A percentile compares a stretch with the other conserved stretches of the same genome.
These are phyloP conservation scores for Thalassia testudinum DNA, from an alignment of 116 monocot genomes.

Conservation along the genomic window DNA sequence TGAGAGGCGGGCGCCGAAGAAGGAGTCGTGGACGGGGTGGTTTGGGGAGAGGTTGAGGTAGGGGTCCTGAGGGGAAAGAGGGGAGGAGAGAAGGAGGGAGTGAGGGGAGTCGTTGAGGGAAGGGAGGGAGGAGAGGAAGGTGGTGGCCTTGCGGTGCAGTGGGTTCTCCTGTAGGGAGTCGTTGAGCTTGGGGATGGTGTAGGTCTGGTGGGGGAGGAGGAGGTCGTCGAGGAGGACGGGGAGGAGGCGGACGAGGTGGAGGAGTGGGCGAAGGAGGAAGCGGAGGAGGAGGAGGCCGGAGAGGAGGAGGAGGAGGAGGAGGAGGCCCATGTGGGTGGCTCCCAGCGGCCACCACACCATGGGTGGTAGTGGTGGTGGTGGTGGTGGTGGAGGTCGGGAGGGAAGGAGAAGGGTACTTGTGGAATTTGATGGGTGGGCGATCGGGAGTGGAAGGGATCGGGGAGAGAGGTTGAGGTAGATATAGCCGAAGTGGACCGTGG, in stretches of 20 bases:
- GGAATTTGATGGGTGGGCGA: no score
- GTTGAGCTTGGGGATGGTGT: conserved; percentile 36
- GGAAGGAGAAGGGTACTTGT: no score
- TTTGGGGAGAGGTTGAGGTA: conserved; percentile 14
- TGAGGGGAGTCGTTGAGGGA: conserved; percentile 61
- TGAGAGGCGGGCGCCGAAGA: conserved; percentile 31
- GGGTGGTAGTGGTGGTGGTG: no score
- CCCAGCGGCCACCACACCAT: no score
- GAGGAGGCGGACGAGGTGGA: conserved; percentile 10
- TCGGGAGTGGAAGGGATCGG: no score
- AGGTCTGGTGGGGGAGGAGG: conserved; percentile 43
- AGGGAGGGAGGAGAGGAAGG: conserved; percentile 58
- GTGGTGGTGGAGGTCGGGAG: no score
- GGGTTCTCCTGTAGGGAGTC: conserved; percentile 43
- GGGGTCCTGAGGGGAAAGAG: conserved; percentile 13
- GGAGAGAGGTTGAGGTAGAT: no score
- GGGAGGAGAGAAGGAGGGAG: conserved; percentile 34
- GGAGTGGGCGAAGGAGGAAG: conserved; percentile 14
- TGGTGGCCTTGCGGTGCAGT: conserved; percentile 38
- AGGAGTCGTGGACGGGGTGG: conserved; percentile 15
- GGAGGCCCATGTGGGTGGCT: not conserved
- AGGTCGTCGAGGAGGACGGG: conserved; percentile 18
- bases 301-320: conserved; percentile 14
- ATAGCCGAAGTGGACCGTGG: no score
- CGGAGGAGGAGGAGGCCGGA: conserved; percentile 16